Base-by-base conservation (phyloP, 2,329 filamentous ascomycete genomes). In the Paecilomyces variotii region DNA sequence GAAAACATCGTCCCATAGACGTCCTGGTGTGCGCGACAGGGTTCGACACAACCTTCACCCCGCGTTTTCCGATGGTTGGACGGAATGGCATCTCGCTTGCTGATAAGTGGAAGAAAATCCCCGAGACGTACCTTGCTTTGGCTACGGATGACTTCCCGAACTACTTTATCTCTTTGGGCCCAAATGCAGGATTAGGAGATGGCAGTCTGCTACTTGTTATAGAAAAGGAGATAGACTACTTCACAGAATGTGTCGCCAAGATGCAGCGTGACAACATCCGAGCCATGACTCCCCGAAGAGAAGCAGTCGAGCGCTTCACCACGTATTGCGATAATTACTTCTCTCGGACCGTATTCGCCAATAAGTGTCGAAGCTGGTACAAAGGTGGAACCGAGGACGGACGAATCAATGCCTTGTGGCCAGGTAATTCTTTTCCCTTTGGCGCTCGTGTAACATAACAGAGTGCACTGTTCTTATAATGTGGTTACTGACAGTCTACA, bases 11-110 rank as follows among this genome's bases (percentile, higher is more conserved):
- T 54, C 61, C 67, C 4, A 65, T 70, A 4, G 72, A 76, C 51
- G 65, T 71, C n/a, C 61, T 75, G 7, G 67, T 72, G 30, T 76
- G 73, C 56, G 73, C 73, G 7, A 76, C 73, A 1, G 73, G 73
- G 0, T 75, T 75, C 51, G 67, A 75, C 32, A 74, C 71, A 7
- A 67, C 68, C 4, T 74, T 68, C 34, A 67, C 66, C 4, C 72
- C 72, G 0, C 67, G 70, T 5, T 74, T 75, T 54, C 64, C 70
- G 14, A 66, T 76, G n/a, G 67, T 66, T 24, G 71, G 72, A 0
- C 65, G 67, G 4, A 63, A 63, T 11, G 69, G 71, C 2, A 28
- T 65, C 2, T 63, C 65, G 9, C 58, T 73, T 5, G 60, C 65
- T 2, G 65, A 72, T 5, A 64, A 65, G 34, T 75, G 70, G 69